Base-by-base conservation (phyloP, 441 rosid species). In the Eruca vesicaria region DNA sequence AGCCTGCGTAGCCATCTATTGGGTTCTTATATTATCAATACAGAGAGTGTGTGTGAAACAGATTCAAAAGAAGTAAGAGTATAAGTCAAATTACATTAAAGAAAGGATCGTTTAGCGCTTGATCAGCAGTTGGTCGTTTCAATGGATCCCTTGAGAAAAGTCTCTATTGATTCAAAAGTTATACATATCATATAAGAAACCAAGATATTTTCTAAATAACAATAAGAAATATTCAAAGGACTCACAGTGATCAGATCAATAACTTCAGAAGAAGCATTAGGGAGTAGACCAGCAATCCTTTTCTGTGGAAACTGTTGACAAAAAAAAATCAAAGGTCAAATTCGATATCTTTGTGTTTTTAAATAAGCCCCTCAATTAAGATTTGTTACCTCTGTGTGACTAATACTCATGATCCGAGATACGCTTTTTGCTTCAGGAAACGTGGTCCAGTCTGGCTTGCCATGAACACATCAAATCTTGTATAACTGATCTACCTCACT, bases 111-210 rank as follows among this genome's bases (percentile, higher is more conserved):
- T 85, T 85, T 72, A 92, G 78, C 7, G 96, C 89, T 73, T 95
- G 92, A 29, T 92, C 98, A 12, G 97, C 97, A 61, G 95, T 88
- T 83, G 97, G 99, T 87, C 99, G 86, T 81, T 86, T 90, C 55
- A 80, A 66, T 20, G 94, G 98, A 79, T 92, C 95, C 98, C 99
- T 92, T 4, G 96, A 89, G 80, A 97, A 92, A 71, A 95, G 84
- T 84, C 79, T 84, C 98, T 95, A 73, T 60, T 56, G 50, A 72
- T 38, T 75, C 20, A 76, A 77, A 83, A 60, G 43, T 59, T 36
- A 75, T 23, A 35, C 23, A 69, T 18, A 58, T 78, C 26, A 23
- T 23, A 23, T 23, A 23, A 23, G 26, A 23, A 23, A 3, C 26
- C 26, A 23, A 23, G 26, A 23, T 23, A 23, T 23, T 21, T 41